Evolutionary conservation across 768 basidiomycete genomes (phyloP).

Genomic region (Lactifluus rugatus): DNA sequence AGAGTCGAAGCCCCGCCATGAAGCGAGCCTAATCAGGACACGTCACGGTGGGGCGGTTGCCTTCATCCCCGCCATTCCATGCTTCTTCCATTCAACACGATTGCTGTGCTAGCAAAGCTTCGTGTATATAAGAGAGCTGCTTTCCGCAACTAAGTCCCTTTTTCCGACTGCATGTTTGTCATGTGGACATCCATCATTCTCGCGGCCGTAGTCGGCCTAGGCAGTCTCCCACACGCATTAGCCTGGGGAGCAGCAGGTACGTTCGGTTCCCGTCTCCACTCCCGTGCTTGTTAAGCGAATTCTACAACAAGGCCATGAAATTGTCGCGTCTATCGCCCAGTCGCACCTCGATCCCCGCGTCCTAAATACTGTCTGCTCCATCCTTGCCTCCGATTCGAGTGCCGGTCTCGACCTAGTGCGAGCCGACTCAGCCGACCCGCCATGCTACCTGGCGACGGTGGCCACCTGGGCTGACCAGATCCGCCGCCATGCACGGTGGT

Average conservation of each 20-base stretch:
- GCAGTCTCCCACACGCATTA: not conserved
- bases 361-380: conserved; percentile 52
- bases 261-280: not conserved
- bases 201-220: not conserved
- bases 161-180: not conserved
- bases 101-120: not conserved
- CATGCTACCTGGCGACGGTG: conserved; percentile 74
- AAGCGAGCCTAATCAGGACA: not conserved
- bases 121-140: not conserved
- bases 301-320: conserved; percentile 61
- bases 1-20: too few species aligned
- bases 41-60: too few species aligned
- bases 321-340: conserved; percentile 90
- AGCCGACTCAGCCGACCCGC: conserved; percentile 14
- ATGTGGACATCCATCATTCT: not conserved
- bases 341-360: conserved; percentile 76
- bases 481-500: conserved; percentile 49
- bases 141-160: too few species aligned
- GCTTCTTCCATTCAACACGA: not conserved
- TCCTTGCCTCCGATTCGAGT: conserved; percentile 43
- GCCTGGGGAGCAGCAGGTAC: conserved; percentile 11
- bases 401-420: conserved; percentile 26
- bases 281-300: not conserved
- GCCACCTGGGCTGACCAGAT: conserved; percentile 84
- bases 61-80: too few species aligned